Conservation (phyloP, 768 basidiomycete genomes). For the Boletus reticuloceps region DNA sequence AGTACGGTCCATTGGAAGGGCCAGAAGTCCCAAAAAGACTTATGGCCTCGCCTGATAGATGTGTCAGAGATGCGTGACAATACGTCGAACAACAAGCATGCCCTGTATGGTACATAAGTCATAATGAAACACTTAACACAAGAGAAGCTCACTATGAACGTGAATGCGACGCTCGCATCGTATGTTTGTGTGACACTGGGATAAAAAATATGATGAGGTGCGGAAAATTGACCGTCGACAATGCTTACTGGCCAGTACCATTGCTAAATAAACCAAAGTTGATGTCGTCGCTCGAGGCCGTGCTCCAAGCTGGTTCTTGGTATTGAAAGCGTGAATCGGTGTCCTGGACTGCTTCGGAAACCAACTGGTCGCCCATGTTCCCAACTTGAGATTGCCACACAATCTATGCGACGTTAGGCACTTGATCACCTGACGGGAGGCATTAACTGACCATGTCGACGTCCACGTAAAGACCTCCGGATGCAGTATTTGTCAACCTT, state of each 20-base stretch:
- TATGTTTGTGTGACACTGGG: slow-evolving; percentile 36
- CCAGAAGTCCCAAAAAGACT: slow-evolving; percentile 45
- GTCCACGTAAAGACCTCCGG: slow-evolving; percentile 37
- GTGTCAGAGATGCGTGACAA: neutral
- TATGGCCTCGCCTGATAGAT: slow-evolving; percentile 38
- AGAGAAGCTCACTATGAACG: slow-evolving; percentile 37
- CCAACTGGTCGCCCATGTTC: slow-evolving; percentile 9
- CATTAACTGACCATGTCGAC: slow-evolving; percentile 40
- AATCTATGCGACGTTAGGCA: slow-evolving; percentile 14
- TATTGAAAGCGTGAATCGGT: slow-evolving; percentile 41
- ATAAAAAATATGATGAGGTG: neutral
- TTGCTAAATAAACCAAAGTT: slow-evolving; percentile 40
- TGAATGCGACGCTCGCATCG: slow-evolving; percentile 35
- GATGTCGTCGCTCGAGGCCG: slow-evolving; percentile 22
- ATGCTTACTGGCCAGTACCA: slow-evolving; percentile 41
- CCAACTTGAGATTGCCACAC: slow-evolving; percentile 31
- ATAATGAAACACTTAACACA: neutral
- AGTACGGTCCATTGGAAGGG: slow-evolving; percentile 35
- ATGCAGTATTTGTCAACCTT: slow-evolving; percentile 31
- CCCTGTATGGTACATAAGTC: slow-evolving; percentile 18
- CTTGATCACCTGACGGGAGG: neutral
- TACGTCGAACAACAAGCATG: slow-evolving; percentile 1
- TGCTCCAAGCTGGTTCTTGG: slow-evolving; percentile 36
- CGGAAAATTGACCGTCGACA: neutral
- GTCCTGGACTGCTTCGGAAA: slow-evolving; percentile 30